A percentile compares a stretch with the other conserved stretches of the same genome.
phyloP scores from a whole-genome alignment of 306 rosid genomes.

The Canavalia gladiata region DNA sequence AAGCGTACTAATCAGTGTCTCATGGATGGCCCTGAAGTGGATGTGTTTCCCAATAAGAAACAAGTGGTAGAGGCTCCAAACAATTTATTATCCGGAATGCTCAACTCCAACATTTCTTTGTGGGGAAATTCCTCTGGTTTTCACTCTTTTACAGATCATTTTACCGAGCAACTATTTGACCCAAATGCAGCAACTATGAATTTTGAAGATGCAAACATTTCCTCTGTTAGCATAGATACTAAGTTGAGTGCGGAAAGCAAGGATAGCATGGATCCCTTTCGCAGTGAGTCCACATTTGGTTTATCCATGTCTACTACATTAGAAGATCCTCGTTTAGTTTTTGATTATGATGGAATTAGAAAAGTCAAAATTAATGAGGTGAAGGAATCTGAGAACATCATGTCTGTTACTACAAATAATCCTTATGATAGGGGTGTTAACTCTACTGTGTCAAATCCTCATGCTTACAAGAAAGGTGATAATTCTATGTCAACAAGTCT shows the following conservation, averaged over 20 bases:
- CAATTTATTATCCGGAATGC: slow-evolving; percentile 62
- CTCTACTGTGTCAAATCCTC: slow-evolving; percentile 42
- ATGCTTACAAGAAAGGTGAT: slow-evolving; percentile 48
- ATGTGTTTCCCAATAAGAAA: slow-evolving; percentile 72
- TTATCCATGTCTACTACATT: slow-evolving; percentile 64
- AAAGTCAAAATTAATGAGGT: slow-evolving; percentile 79
- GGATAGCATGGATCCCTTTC: slow-evolving; percentile 61
- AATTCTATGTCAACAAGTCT: slow-evolving; percentile 57
- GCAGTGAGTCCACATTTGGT: slow-evolving; percentile 59
- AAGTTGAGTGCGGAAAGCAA: slow-evolving; percentile 60
- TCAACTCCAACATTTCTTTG: slow-evolving; percentile 54
- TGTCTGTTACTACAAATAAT: slow-evolving; percentile 53
- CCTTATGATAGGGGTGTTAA: slow-evolving; percentile 57
- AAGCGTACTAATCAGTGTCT: slow-evolving; percentile 83
- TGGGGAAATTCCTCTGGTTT: slow-evolving; percentile 71
- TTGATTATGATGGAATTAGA: slow-evolving; percentile 69
- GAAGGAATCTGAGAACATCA: slow-evolving; percentile 70
- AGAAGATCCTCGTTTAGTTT: slow-evolving; percentile 62
- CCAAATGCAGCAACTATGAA: slow-evolving; percentile 51
- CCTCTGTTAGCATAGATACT: slow-evolving; percentile 49
- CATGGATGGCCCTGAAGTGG: slow-evolving; percentile 73
- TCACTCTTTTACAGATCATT: slow-evolving; percentile 66
- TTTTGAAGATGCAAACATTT: slow-evolving; percentile 59
- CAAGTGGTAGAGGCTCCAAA: slow-evolving; percentile 68
- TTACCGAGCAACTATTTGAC: slow-evolving; percentile 61